phyloP scores from a whole-genome alignment of 2,329 filamentous ascomycete species.

The Leptosphaerulina australis region DNA sequence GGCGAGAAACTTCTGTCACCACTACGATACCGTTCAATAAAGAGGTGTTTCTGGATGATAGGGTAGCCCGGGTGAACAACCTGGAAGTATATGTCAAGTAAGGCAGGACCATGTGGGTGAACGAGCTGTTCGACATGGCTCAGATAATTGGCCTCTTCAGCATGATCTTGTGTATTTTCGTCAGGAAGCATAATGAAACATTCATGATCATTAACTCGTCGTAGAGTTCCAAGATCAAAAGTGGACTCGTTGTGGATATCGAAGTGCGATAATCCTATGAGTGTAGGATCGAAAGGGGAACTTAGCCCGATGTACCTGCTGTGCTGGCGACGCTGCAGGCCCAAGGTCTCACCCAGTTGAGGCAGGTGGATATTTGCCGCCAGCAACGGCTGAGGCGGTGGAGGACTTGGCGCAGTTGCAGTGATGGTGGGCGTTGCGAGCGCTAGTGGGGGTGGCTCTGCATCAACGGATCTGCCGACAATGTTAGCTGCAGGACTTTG shows the following conservation, averaged over 20 bases:
- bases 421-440: constrained; percentile 50
- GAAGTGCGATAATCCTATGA: constrained; percentile 80
- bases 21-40: constrained; percentile 76
- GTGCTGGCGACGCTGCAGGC: constrained; percentile 77
- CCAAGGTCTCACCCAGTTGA: constrained; percentile 60
- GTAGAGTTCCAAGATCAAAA: constrained; percentile 65
- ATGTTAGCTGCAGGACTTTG: constrained; percentile 31
- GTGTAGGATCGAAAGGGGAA: constrained; percentile 81
- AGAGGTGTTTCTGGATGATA: constrained; percentile 80
- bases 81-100: constrained; percentile 82
- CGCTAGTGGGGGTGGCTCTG: constrained; percentile 49
- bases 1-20: constrained; percentile 77
- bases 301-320: constrained; percentile 84
- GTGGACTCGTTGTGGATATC: constrained; percentile 82
- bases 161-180: constrained; percentile 71
- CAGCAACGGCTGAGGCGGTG: constrained; percentile 40
- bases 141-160: constrained; percentile 70
- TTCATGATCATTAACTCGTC: constrained; percentile 77
- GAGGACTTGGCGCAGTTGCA: constrained; percentile 48
- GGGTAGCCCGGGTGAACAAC: constrained; percentile 82
- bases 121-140: constrained; percentile 78
- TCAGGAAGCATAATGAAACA: constrained; percentile 83
- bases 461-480: constrained; percentile 46
- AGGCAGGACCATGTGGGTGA: constrained; percentile 73
- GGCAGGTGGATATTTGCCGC: constrained; percentile 39